These are phyloP conservation scores for Geotrichum ghanense DNA, from an alignment of 805 yeast genomes.

Conservation along the genomic window DNA sequence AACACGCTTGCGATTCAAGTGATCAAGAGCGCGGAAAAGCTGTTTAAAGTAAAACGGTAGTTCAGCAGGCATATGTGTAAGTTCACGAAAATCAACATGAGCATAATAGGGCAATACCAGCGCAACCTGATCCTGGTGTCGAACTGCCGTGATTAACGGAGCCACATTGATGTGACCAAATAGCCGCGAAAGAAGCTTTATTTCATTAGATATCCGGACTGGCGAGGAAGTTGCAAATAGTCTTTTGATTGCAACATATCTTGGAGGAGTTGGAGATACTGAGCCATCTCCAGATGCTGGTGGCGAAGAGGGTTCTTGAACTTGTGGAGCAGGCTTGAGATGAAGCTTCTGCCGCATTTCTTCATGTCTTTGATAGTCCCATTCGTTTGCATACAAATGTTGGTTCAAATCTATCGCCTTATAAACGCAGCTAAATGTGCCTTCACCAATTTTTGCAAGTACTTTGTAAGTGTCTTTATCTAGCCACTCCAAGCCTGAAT, in stretches of 20 bases:
- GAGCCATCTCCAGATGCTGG: too few relatives aligned
- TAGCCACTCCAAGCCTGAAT: too few relatives aligned
- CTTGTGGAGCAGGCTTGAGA: too few relatives aligned
- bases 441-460: conserved; percentile 54
- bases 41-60: conserved; percentile 73
- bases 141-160: conserved; percentile 76
- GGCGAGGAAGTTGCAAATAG: conserved; percentile 95
- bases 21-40: conserved; percentile 60
- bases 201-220: conserved; percentile 77
- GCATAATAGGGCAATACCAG: conserved; percentile 87
- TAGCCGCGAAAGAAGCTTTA: conserved; percentile 43
- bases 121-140: conserved; percentile 84
- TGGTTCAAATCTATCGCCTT: conserved; percentile 41
- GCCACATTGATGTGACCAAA: conserved; percentile 54
- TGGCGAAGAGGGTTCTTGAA: too few relatives aligned
- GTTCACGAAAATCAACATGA: conserved; percentile 78
- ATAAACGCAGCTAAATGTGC: conserved; percentile 53
- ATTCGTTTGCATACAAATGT: conserved; percentile 25
- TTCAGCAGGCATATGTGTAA: conserved; percentile 68
- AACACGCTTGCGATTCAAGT: conserved; percentile 64
- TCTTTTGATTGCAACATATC: conserved; percentile 74
- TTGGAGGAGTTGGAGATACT: too few relatives aligned
- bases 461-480: too few relatives aligned
- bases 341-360: conserved; percentile 1
- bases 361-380: conserved; percentile 17